phyloP scores from a whole-genome alignment of 73 alveolate species.

The Effrenium voratum region DNA sequence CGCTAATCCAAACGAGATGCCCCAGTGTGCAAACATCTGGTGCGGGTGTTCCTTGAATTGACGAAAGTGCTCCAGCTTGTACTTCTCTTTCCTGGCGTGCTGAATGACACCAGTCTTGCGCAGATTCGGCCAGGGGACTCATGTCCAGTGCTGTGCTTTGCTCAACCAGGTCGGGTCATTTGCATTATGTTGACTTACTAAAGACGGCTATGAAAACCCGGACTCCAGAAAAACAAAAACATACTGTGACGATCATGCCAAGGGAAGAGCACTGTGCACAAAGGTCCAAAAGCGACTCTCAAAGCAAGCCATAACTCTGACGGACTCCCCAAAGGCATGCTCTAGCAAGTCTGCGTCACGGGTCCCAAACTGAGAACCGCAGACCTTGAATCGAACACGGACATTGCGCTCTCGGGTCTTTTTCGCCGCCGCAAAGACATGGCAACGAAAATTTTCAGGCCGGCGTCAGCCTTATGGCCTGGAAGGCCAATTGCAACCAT shows the following conservation, averaged over 20 bases:
- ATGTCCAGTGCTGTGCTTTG: background rate
- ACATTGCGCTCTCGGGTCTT: too few species aligned
- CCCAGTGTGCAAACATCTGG: slow-evolving; percentile 12
- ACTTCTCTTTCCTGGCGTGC: background rate
- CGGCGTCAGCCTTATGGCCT: too few species aligned
- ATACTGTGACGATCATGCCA: background rate
- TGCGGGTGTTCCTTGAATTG: slow-evolving; percentile 22
- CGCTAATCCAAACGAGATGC: background rate
- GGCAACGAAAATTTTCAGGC: too few species aligned
- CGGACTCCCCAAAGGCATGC: too few species aligned
- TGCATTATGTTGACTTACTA: background rate
- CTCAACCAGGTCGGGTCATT: background rate
- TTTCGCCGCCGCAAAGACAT: too few species aligned
- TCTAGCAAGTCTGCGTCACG: too few species aligned
- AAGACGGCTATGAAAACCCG: background rate
- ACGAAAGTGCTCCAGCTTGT: background rate
- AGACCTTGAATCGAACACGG: too few species aligned
- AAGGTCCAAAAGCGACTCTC: too few species aligned
- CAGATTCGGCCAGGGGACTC: background rate
- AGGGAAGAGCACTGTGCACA: too few species aligned
- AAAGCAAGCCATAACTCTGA: too few species aligned
- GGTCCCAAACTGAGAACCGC: too few species aligned
- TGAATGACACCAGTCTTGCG: background rate
- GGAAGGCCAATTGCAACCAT: too few species aligned
- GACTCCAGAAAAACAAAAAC: background rate